Conservation (phyloP, 768 basidiomycete species). For the Boletus pseudo-olivaceus region DNA sequence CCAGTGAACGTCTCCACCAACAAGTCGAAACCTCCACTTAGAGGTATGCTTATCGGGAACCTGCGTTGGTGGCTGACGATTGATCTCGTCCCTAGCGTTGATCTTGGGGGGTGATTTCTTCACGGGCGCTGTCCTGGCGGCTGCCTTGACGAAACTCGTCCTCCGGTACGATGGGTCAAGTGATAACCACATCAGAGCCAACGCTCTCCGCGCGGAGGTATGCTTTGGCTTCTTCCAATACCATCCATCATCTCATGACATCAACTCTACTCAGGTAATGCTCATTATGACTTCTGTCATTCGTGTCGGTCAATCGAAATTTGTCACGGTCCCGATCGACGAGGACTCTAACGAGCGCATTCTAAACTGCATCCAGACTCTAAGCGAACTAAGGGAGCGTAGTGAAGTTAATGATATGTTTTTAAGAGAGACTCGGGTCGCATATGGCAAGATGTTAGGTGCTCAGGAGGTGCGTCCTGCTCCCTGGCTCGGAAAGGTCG, state of each 20-base stretch:
- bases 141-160: conserved; percentile 87
- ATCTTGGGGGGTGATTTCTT: conserved; percentile 97
- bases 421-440: conserved; percentile 82
- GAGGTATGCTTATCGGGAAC: conserved; percentile 46
- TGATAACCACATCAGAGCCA: conserved; percentile 52
- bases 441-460: conserved; percentile 92
- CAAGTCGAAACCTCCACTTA: conserved; percentile 88
- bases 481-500: neutral
- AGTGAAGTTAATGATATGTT: conserved; percentile 65
- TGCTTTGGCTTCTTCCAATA: neutral
- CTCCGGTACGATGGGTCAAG: conserved; percentile 61
- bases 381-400: conserved; percentile 71
- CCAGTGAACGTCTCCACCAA: conserved; percentile 72
- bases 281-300: conserved; percentile 97
- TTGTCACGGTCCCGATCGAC: conserved; percentile 91
- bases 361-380: conserved; percentile 90
- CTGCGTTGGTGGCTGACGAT: neutral
- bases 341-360: conserved; percentile 97
- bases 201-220: conserved; percentile 85
- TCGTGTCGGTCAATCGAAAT: conserved; percentile 96
- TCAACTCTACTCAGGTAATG: conserved; percentile 61
- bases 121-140: conserved; percentile 87
- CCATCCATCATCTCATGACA: neutral
- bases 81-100: conserved; percentile 48
- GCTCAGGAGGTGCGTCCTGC: conserved; percentile 73